Base-by-base conservation (phyloP, 225 moss, liverwort and hornwort genomes). In the Pseudoscleropodium purum region DNA sequence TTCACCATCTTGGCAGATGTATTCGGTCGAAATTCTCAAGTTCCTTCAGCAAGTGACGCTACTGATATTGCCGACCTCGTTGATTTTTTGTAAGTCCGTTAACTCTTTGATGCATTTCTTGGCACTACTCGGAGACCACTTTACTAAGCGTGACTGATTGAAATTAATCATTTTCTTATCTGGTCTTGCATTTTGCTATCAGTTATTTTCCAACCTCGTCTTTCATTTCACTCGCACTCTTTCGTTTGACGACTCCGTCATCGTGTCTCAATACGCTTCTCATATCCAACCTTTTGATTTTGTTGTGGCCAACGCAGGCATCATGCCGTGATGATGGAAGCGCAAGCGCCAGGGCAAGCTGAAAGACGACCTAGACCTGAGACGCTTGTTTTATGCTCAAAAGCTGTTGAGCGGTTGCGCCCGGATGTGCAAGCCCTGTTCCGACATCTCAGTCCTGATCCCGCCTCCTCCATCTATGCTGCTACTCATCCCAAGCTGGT, bases 241-340 rank as follows among this genome's bases (percentile, higher is more conserved):
- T 60, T 74, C 36, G 63, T 72, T 79, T 76, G 47, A 41, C 24
- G 34, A 37, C 68, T 76, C 66, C 47, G 31, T 21, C 60, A 54
- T 29, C 82, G 64, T 72, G 15, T 78, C 72, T 83, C 34, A n/a
- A n/a, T 83, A 37, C 41, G 39, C 79, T 41, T 82, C 60, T 68
- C 86, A 37, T 65, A 57, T 61, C 61, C 41, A 54, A 87, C 65
- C 39, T 31, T 73, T 63, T 30, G 47, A 56, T 72, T 76, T 87
- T 82, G 15, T 90, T 76, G 79, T 82, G 89, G 69, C 84, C 84
- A 64, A 86, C 57, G 54, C 93, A 96, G 96, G 85, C 95, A 98
- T 93, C 98, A 98, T 88, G 98, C 95, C 19, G 98, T 98, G 81
- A 95, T 98, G 93, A 94, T 98, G 97, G 98, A 98, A 91, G 95